phyloP scores from a whole-genome alignment of 306 rosid species.

The Trifolium repens region DNA sequence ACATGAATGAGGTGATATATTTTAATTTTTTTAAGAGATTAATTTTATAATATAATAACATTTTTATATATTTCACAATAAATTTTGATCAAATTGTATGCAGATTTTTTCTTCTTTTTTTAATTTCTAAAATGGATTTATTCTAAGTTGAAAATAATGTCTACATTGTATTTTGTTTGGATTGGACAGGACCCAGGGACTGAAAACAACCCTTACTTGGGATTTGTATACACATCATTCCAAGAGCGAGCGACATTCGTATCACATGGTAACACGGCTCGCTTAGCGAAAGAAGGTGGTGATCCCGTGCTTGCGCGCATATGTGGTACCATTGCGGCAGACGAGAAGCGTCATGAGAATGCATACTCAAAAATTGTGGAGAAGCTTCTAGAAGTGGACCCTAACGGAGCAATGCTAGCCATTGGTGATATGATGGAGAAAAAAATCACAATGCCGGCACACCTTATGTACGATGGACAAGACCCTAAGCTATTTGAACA shows the following conservation, averaged over 20 bases:
- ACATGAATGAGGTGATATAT: too few relatives aligned
- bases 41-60: too few relatives aligned
- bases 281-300: slow-evolving; percentile 59
- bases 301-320: slow-evolving; percentile 63
- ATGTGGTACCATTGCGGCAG: slow-evolving; percentile 71
- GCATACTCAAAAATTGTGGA: slow-evolving; percentile 61
- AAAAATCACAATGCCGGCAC: slow-evolving; percentile 74
- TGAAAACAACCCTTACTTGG: slow-evolving; percentile 76
- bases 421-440: slow-evolving; percentile 70
- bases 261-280: slow-evolving; percentile 78
- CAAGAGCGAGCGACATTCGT: slow-evolving; percentile 78
- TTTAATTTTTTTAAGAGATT: too few relatives aligned
- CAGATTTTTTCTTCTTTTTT: too few relatives aligned
- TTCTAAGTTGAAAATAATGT: neutral
- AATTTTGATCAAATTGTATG: too few relatives aligned
- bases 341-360: slow-evolving; percentile 69
- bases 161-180: neutral
- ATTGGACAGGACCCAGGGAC: slow-evolving; percentile 63
- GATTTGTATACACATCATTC: slow-evolving; percentile 73
- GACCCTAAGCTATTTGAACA: slow-evolving; percentile 65
- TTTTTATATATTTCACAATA: too few relatives aligned
- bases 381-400: slow-evolving; percentile 80
- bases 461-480: slow-evolving; percentile 66
- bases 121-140: neutral
- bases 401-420: slow-evolving; percentile 53